Conservation (phyloP, 805 yeast genomes). For the Lipomyces sp. region DNA sequence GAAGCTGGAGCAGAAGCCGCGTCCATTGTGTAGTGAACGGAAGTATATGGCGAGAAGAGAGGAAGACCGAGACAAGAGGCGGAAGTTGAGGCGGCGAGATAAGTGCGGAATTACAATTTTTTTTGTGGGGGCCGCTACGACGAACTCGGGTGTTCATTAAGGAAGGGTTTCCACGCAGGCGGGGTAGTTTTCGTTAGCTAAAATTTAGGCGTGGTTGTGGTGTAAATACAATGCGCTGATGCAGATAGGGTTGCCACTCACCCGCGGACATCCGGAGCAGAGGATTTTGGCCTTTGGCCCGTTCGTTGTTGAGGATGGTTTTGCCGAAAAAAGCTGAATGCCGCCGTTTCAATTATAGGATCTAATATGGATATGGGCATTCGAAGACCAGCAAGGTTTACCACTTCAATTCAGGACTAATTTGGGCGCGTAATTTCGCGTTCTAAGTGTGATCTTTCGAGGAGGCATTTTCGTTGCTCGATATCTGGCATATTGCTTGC, state of each 20-base stretch:
- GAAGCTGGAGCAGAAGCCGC: slow-evolving; percentile 7
- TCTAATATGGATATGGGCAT: no score
- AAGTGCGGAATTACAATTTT: not conserved
- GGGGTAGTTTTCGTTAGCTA: not conserved
- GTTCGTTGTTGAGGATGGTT: not conserved
- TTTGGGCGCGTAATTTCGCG: no score
- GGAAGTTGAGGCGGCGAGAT: not conserved
- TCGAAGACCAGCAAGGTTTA: no score
- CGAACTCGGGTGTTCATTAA: not conserved
- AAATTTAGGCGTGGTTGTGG: not conserved
- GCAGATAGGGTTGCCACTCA: not conserved
- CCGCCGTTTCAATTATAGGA: no score
- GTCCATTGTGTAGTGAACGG: slow-evolving; percentile 3
- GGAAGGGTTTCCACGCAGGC: not conserved
- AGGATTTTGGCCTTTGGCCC: not conserved
- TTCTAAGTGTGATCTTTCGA: no score
- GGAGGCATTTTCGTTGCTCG: no score
- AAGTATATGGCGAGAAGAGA: slow-evolving; percentile 4
- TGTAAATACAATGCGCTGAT: not conserved
- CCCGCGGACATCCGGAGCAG: not conserved
- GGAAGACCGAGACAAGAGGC: slow-evolving; percentile 3
- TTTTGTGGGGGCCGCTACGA: not conserved
- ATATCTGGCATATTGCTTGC: no score
- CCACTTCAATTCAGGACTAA: no score
- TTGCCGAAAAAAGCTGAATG: not conserved